Base-by-base conservation (phyloP, 2,329 filamentous ascomycete species). In the Aureobasidium namibiae region DNA sequence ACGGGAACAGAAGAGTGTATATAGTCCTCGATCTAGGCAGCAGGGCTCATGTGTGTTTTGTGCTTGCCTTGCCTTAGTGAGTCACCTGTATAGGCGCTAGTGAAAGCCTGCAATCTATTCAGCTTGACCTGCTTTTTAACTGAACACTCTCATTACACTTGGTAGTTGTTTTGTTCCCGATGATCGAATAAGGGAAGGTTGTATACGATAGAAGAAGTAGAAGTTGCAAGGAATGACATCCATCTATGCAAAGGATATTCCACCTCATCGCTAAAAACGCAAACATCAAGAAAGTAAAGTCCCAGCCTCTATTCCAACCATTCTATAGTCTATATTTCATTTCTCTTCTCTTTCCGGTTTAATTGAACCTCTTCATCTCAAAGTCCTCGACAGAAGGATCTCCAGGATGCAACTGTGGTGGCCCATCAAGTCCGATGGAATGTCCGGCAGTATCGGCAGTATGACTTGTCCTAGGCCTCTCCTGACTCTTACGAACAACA, bases 361-460 rank as follows among this genome's bases (percentile, higher is more conserved):
- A 48, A 16, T 48, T 31, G 13, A 49, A 58, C 42, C 33, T 58
- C 45, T 50, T 59, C 59, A 62, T 38, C 49, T 62, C 61, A 18
- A 53, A 62, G 34, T 62, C 61, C 21, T 61, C 59, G 10, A 42
- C 54, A 10, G 56, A 23, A 21, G 50, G 31, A 21, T 53, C 59
- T 46, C 59, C 54, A 34, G 50, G 38, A 16, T 42, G 52, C 13
- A 44, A 33, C 23, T 56, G 52, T n/a, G 49, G 18, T 29, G 36
- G 38, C 16, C 56, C 45, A 5, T 52, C 44, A 6, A 60, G 29
- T n/a, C 44, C 44, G 46, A 41, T 29, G 2, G 45, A 52, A 18
- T 54, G 48, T 21, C 54, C 53, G 11, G 46, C 42, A 5, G 39
- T 49, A 13, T 53, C 57, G 13, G 41, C 44, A 13, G 45, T 59